Evolutionary conservation across 345 rosid species (phyloP), one percentile per base, ranked within the genome.

Genomic region (Populus alba): DNA sequence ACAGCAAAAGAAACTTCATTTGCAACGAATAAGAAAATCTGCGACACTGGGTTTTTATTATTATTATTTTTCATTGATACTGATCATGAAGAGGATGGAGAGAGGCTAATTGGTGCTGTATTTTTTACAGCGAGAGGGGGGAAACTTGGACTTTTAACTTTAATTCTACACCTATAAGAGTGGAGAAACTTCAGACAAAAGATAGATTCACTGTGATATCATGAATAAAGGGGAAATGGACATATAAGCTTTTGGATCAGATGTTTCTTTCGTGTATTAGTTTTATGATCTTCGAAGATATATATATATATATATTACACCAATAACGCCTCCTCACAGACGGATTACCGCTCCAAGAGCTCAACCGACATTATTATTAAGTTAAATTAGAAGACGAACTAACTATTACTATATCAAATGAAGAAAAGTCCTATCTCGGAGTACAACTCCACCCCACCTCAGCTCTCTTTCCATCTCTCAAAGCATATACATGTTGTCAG

Each of bases 101-200:
- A 70, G 37, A 71, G 49, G 45, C 69, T 31, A 49, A 63, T 59
- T 29, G 71, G 29, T 55, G 72, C 38, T 18, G 39, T 84, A 9
- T 10, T 59, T 74, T 47, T 7, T 38, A 57, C 31, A 66, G 70
- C 68, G 73, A 43, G 59, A 35, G 39, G 15, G 74, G 75, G 68
- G 75, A 65, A 22, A 45, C 62, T n/a, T 69, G 47, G 55, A 78
- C 81, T 73, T 71, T 79, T 3, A 66, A 12, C 69, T 66, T 76
- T 72, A 8, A 12, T 49, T 18, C 23, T 23, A 59, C 73, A 70
- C 23, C 16, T 43, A 16, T 23, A 53, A 15, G 33, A 59, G 76
- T 65, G 78, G 78, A 77, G 80, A 82, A 80, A 80, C 82, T 80
- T 77, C 71, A 78, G 45, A n/a, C 59, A 29, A 78, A 79, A 73